These are phyloP conservation scores for Apiospora kogelbergensis DNA, from an alignment of 2,329 filamentous ascomycete genomes.

Conservation along the genomic window DNA sequence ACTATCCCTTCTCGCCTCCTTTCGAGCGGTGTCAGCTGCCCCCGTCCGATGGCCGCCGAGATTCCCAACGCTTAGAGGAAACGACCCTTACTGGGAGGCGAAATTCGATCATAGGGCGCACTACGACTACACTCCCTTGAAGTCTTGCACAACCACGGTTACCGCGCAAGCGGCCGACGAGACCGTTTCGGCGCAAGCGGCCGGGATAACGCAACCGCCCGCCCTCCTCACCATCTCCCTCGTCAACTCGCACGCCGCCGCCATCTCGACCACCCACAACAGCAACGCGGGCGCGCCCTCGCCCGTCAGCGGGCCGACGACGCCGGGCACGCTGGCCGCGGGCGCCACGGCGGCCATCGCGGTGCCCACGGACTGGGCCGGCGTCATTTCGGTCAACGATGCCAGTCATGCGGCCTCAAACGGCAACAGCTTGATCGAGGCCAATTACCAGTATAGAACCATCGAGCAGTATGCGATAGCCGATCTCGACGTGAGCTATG, in stretches of 20 bases:
- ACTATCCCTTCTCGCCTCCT: neutral
- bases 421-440: neutral
- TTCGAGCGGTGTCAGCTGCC: neutral
- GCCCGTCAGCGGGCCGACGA: neutral
- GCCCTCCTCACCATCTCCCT: slow-evolving; percentile 3
- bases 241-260: neutral
- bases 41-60: neutral
- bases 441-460: neutral
- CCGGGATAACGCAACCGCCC: neutral
- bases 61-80: neutral
- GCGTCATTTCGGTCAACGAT: neutral
- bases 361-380: neutral
- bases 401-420: neutral
- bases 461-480: neutral
- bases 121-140: no score
- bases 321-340: neutral
- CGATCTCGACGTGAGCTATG: neutral
- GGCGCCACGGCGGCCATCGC: neutral
- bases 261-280: slow-evolving; percentile 8
- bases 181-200: neutral
- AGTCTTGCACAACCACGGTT: neutral
- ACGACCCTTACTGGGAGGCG: neutral
- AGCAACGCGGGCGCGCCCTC: neutral
- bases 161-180: neutral
- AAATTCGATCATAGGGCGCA: no score